A percentile compares a stretch with the other conserved stretches of the same genome.
Evolutionary conservation across 352 stramenopile species (phyloP).

Genomic region (Phytophthora brassicae): DNA sequence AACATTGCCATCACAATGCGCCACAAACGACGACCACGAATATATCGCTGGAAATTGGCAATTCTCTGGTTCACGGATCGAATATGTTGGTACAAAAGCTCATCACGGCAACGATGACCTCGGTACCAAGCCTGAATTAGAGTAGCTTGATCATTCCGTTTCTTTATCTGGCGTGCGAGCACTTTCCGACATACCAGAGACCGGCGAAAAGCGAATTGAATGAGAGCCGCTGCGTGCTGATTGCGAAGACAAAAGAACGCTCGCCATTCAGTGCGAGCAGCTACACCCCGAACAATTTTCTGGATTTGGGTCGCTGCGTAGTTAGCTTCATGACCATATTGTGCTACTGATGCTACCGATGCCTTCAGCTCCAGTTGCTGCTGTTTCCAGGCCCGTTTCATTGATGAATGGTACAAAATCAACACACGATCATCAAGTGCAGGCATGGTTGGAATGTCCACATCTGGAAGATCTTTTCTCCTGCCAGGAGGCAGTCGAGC

Average conservation of each 20-base stretch:
- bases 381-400: constrained; percentile 39
- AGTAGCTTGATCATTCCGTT: constrained; percentile 24
- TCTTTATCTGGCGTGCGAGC: constrained; percentile 21
- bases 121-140: constrained; percentile 53
- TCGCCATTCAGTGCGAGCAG: constrained; percentile 33
- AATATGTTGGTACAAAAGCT: constrained; percentile 25
- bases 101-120: constrained; percentile 35
- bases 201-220: constrained; percentile 47
- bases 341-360: background rate
- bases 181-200: constrained; percentile 26
- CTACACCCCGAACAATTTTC: constrained; percentile 42
- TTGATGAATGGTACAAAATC: constrained; percentile 61
- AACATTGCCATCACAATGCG: constrained; percentile 41
- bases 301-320: constrained; percentile 68
- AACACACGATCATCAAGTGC: constrained; percentile 61
- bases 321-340: constrained; percentile 51
- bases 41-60: constrained; percentile 42
- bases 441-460: constrained; percentile 14
- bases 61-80: constrained; percentile 36
- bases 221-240: constrained; percentile 31
- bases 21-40: constrained; percentile 48
- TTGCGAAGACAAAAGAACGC: constrained; percentile 42
- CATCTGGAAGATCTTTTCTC: background rate
- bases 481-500: background rate
- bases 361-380: background rate